Evolutionary conservation across 805 yeast genomes (phyloP).

Genomic region (Gaillardinia entomophila): DNA sequence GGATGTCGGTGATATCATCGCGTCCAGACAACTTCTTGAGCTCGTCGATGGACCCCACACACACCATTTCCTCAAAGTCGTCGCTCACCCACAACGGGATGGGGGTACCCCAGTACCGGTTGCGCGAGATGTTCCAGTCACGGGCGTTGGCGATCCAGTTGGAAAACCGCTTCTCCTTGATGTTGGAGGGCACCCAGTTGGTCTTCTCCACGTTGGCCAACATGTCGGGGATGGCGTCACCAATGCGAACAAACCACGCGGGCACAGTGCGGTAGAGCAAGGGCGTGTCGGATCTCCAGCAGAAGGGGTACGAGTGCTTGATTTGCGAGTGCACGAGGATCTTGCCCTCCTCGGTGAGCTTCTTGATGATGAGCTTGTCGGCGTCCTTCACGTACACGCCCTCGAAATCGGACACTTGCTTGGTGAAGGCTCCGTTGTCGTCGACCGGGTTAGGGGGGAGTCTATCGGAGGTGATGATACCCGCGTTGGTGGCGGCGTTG

Average conservation of each 20-base stretch:
- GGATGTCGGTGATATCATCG: constrained; percentile 77
- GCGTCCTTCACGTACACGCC: constrained; percentile 95
- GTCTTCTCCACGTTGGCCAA: constrained; percentile 78
- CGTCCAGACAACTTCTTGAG: constrained; percentile 80
- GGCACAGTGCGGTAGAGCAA: constrained; percentile 94
- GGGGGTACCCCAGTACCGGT: constrained; percentile 99
- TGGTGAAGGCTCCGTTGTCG: constrained; percentile 82
- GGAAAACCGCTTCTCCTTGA: constrained; percentile 92
- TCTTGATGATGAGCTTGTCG: constrained; percentile 83
- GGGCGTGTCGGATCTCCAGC: constrained; percentile 99
- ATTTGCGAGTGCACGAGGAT: constrained; percentile 74
- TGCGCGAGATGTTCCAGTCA: constrained; percentile 98
- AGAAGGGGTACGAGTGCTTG: constrained; percentile 96
- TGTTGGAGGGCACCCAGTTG: constrained; percentile 88
- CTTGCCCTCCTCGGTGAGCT: constrained; percentile 71
- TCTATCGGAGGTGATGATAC: constrained; percentile 63
- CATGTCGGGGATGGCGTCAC: constrained; percentile 84
- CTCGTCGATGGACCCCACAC: constrained; percentile 88
- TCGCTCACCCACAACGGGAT: constrained; percentile 97
- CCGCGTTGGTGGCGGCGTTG: constrained; percentile 68
- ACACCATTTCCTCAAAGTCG: constrained; percentile 86
- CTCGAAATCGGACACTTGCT: constrained; percentile 64
- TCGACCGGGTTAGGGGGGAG: constrained; percentile 93
- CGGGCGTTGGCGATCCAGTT: constrained; percentile 99
- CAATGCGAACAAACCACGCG: constrained; percentile 95